Base-by-base conservation (phyloP, 2,329 filamentous ascomycete species). In the Aspergillus sp. region DNA sequence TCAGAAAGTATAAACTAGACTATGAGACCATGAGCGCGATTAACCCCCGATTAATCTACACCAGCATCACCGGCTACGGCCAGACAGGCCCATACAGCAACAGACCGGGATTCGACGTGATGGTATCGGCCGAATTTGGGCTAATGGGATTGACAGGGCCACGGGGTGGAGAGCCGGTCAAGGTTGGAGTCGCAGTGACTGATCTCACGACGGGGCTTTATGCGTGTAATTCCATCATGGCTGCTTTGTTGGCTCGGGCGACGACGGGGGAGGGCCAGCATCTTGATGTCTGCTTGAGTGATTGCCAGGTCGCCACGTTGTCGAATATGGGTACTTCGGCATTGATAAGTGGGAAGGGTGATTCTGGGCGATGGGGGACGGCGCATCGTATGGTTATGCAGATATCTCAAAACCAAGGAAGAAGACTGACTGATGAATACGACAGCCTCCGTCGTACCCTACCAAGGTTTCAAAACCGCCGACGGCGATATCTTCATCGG, bases 71-170 rank as follows among this genome's bases (percentile, higher is more conserved):
- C 0, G 93, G 93, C 1, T 98, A 97, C 61, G 93, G 93, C 2
- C 93, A 98, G 64, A 95, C 87, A 1, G 93, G 93, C 0, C 93
- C 93, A 0, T 95, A 95, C 67, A 82, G 85, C 6, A 79, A 83
- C 50, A 79, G 93, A 10, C 90, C 93, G 3, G 93, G 93, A 5
- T 98, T 97, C 74, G 93, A 98, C 68, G 93, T 98, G 54, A 98
- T 98, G 91, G 91, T 98, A 8, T 93, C 98, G 72, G 93, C 93
- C 46, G 93, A 97, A 65, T 90, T 98, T 70, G 93, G 93, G 1
- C 72, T 98, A 44, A 98, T 98, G 93, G 93, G 98, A 69, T 97
- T 98, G 56, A 98, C 93, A 0, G 93, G 93, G 29, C 79, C 80
- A 48, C 79, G 90, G 43, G 86, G 95, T 57, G 90, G 91, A 0